Percentiles rank a stretch among this genome's conserved stretches.
Conservation (phyloP, 495 filamentous ascomycete genomes). For the Corynascus novoguineensis region DNA sequence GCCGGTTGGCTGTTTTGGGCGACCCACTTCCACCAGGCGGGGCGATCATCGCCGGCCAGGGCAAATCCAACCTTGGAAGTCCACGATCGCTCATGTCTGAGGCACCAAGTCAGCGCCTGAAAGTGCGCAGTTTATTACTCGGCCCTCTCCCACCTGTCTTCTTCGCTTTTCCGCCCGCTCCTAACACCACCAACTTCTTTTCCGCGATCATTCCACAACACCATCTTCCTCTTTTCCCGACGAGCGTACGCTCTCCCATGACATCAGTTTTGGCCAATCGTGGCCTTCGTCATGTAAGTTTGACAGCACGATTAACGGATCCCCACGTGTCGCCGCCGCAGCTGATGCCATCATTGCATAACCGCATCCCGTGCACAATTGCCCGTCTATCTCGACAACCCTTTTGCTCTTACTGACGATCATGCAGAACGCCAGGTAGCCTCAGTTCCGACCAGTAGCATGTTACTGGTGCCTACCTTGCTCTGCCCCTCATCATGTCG, state of each 20-base stretch:
- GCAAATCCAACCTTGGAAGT: not conserved
- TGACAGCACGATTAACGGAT: not conserved
- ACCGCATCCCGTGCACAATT: not conserved
- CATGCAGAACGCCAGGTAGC: constrained; percentile 19
- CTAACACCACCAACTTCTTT: not conserved
- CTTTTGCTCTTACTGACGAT: constrained; percentile 10
- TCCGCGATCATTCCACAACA: not conserved
- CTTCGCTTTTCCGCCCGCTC: not conserved
- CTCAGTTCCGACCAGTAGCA: constrained; percentile 11
- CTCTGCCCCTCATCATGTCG: constrained; percentile 28
- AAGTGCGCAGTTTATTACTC: not conserved
- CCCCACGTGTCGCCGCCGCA: not conserved
- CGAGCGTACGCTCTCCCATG: constrained; percentile 5
- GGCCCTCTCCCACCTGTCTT: not conserved
- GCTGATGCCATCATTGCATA: not conserved
- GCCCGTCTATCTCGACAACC: not conserved
- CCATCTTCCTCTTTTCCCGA: not conserved
- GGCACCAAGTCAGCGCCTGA: not conserved
- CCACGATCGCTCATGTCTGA: constrained; percentile 2
- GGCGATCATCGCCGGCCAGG: constrained; percentile 10
- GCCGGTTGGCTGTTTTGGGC: not conserved
- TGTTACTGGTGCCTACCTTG: constrained; percentile 6
- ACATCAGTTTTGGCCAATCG: constrained; percentile 10
- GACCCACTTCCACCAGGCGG: constrained; percentile 1
- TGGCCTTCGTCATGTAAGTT: constrained; percentile 22